Evolutionary conservation across 768 basidiomycete species (phyloP).

Genomic region (Boletus pseudopeckii): DNA sequence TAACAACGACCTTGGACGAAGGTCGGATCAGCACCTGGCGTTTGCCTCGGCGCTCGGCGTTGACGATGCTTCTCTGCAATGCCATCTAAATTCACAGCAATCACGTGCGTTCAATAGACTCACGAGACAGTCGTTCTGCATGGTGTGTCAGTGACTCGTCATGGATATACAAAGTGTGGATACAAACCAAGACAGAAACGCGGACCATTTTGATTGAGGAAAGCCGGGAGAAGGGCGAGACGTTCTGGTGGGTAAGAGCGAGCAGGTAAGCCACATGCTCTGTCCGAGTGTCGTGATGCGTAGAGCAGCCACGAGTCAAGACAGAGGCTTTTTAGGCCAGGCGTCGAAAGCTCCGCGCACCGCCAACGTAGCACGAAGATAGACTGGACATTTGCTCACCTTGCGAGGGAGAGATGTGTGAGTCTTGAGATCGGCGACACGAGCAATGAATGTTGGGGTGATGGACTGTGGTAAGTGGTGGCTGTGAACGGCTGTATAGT

Average conservation of each 20-base stretch:
- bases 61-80: constrained; percentile 93
- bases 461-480: constrained; percentile 9
- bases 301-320: background rate
- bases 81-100: background rate
- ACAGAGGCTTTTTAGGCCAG: background rate
- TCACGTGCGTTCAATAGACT: constrained; percentile 14
- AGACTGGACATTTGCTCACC: background rate
- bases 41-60: constrained; percentile 99
- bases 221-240: background rate
- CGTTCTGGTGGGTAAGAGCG: background rate
- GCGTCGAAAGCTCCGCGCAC: background rate
- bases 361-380: background rate
- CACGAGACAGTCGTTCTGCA: constrained; percentile 57
- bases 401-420: background rate
- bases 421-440: background rate
- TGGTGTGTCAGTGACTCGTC: constrained; percentile 1
- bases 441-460: too few species aligned
- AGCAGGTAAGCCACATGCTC: background rate
- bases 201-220: constrained; percentile 67
- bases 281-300: background rate
- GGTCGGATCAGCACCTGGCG: constrained; percentile 98
- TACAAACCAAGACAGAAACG: constrained; percentile 71
- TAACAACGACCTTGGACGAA: constrained; percentile 96
- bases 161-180: background rate
- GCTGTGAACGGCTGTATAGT: constrained; percentile 29